Conservation (phyloP, 192 early-diverging fungal species). For the Linnemannia exigua region DNA sequence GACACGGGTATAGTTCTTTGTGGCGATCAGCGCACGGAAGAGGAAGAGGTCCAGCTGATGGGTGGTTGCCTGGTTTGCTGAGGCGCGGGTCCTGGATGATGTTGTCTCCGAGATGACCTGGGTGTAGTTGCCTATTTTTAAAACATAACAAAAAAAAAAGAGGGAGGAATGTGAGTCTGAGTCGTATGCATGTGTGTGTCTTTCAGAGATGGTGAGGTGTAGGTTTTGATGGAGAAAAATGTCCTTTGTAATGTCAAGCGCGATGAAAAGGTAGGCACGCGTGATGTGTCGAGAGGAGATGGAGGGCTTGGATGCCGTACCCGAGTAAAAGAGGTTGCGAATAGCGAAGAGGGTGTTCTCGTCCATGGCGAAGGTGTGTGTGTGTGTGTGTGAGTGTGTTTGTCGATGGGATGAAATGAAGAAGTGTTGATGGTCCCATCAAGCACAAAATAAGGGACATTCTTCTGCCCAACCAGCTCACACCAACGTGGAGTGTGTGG, state of each 20-base stretch:
- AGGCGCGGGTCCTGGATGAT: conserved; percentile 70
- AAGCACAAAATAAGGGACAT: neutral
- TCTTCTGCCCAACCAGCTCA: neutral
- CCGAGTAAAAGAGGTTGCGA: conserved; percentile 77
- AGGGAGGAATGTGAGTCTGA: neutral
- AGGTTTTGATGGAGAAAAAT: neutral
- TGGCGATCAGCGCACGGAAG: conserved; percentile 87
- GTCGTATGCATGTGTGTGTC: neutral
- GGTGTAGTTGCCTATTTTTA: conserved; percentile 34
- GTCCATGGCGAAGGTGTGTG: conserved; percentile 55
- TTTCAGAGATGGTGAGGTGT: too few relatives aligned
- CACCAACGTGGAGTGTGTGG: neutral
- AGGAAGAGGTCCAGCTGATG: conserved; percentile 76
- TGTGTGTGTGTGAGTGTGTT: neutral
- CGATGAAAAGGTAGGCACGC: neutral
- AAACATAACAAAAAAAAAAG: neutral
- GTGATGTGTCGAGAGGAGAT: neutral
- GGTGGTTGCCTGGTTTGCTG: conserved; percentile 71
- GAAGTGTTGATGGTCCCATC: neutral
- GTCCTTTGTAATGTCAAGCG: neutral
- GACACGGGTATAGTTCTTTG: conserved; percentile 77
- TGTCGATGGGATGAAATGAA: neutral
- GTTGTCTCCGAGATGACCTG: conserved; percentile 42
- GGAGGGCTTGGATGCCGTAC: conserved; percentile 23
- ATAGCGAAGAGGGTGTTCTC: conserved; percentile 74